Conservation (phyloP, 352 stramenopile genomes). For the Pythium diclinum region DNA sequence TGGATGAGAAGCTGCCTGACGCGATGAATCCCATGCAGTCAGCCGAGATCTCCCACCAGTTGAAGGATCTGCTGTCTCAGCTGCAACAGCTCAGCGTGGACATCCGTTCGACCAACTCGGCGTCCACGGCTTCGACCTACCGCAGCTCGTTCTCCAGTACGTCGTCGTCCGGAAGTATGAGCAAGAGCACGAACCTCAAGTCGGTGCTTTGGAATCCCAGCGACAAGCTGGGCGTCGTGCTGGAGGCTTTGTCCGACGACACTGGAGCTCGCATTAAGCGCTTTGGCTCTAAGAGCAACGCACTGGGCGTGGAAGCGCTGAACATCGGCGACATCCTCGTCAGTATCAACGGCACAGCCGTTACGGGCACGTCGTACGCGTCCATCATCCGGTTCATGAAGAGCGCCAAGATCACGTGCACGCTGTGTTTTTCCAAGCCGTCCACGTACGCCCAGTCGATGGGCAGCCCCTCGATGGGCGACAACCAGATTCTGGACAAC, state of each 20-base stretch:
- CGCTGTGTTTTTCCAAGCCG: constrained; percentile 54
- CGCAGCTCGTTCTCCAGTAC: constrained; percentile 72
- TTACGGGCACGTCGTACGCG: constrained; percentile 47
- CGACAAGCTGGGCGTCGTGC: constrained; percentile 66
- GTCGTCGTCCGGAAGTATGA: constrained; percentile 32
- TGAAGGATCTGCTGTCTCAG: constrained; percentile 69
- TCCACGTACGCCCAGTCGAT: constrained; percentile 5
- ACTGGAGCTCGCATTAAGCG: constrained; percentile 61
- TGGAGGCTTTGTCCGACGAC: constrained; percentile 49
- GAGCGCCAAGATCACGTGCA: constrained; percentile 73
- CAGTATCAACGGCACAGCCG: constrained; percentile 71
- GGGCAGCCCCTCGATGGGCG: constrained; percentile 15
- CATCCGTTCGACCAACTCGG: constrained; percentile 50
- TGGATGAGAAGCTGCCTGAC: constrained; percentile 36
- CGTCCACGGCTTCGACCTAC: constrained; percentile 55
- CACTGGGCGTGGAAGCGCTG: constrained; percentile 66
- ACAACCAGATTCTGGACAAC: constrained; percentile 37
- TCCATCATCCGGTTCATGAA: constrained; percentile 80
- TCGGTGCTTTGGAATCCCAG: constrained; percentile 74
- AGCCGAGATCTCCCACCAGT: constrained; percentile 57
- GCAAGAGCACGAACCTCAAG: constrained; percentile 27
- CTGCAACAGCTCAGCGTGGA: constrained; percentile 69
- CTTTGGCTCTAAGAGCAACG: constrained; percentile 60
- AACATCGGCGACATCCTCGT: constrained; percentile 59
- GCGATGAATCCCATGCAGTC: constrained; percentile 47